Evolutionary conservation across 257 asterid species (phyloP), one percentile per base, ranked within the genome.

Genomic region (Lycium barbarum): DNA sequence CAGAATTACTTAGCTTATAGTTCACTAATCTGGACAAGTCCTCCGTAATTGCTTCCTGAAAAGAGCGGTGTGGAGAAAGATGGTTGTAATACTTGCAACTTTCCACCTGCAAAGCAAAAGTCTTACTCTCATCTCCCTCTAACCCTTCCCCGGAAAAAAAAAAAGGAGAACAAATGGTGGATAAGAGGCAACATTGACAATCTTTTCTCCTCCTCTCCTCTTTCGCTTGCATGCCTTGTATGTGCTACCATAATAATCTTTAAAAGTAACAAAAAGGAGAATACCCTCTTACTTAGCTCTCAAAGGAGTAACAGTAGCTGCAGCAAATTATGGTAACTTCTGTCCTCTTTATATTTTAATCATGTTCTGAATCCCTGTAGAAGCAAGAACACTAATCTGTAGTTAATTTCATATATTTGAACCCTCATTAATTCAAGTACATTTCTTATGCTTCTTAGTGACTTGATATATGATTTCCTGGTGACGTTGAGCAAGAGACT

Each of bases 381-480:
- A 76, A 51, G 45, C 47, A 51, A 53, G 26, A 51, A 8, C 4
- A 7, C 45, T 51, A 22, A 53, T 76, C 63, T 76, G 17, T 5
- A 26, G 65, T 57, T 53, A 51, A 15, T 53, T 76, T 76, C 33
- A 51, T 26, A 7, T 14, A 26, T 76, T 22, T 53, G 49, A 22
- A 51, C 65, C 26, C 65, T 78, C 26, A 13, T 26, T 78, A 53
- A 78, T 78, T 53, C 40, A 78, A 26, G 51, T 53, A 26, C 71
- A 57, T 86, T 85, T 53, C 35, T 74, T 53, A 74, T 89, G 59
- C 84, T 86, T 88, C 88, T 79, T 95, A 97, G 99, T 87, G 99
- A 93, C 73, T 89, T 97, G 93, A 88, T 94, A 22, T 97, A 95
- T 80, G 99, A 97, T 90, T 97, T 95, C 95, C 71, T 97, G 90